A percentile compares a stretch with the other conserved stretches of the same genome.
Conservation (phyloP, 441 rosid species). For the Croton setiger region DNA sequence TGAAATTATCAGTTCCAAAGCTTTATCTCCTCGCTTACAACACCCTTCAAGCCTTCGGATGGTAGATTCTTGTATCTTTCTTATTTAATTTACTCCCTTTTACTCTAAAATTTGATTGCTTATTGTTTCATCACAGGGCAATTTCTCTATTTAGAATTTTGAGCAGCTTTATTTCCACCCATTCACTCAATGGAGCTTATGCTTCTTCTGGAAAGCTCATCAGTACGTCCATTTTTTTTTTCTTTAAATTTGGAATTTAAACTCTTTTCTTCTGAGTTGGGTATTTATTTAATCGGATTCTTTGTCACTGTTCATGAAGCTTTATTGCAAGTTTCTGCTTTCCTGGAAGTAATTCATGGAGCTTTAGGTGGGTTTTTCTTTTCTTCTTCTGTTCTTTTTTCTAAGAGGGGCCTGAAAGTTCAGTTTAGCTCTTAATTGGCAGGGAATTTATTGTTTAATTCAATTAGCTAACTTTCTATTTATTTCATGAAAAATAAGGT, state of each 20-base stretch:
- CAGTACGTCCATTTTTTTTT: conserved; percentile 36
- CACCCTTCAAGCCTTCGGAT: conserved; percentile 60
- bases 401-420: neutral
- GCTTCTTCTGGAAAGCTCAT: conserved; percentile 69
- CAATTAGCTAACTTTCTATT: conserved; percentile 5
- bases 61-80: conserved; percentile 33
- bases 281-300: neutral
- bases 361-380: conserved; percentile 58
- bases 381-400: no score
- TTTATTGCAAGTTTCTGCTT: conserved; percentile 51
- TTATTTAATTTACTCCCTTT: neutral
- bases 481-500: conserved; percentile 35
- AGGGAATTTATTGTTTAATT: neutral
- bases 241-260: neutral
- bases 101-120: neutral
- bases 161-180: conserved; percentile 30
- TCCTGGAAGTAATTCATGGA: conserved; percentile 86
- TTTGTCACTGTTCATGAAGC: conserved; percentile 34
- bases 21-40: conserved; percentile 71
- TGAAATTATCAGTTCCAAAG: conserved; percentile 35
- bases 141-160: conserved; percentile 44
- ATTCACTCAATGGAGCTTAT: conserved; percentile 50
- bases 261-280: neutral
- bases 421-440: neutral
- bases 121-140: conserved; percentile 37